phyloP scores from a whole-genome alignment of 176 grass and related monocot genomes.

The Microstegium vimineum region DNA sequence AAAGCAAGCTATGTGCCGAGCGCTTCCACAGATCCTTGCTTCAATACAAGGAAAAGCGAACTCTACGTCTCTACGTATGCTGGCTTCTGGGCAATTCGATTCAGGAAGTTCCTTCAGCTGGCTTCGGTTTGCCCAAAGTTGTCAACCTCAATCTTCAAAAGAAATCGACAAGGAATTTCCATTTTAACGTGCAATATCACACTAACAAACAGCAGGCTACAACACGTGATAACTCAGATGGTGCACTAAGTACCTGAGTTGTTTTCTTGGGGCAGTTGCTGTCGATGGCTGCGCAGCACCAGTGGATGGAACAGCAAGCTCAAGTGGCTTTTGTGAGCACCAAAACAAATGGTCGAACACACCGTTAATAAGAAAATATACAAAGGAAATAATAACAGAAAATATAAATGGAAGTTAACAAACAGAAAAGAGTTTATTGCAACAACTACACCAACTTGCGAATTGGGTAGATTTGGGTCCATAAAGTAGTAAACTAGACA shows the following conservation, averaged over 20 bases:
- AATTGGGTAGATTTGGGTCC: not conserved
- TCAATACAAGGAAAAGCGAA: not conserved
- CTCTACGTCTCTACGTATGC: not conserved
- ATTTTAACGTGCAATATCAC: not conserved
- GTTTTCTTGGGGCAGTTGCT: constrained; percentile 53
- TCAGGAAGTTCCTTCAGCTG: constrained; percentile 29
- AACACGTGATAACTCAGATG: not conserved
- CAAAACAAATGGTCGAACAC: constrained; percentile 10
- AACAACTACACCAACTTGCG: not conserved
- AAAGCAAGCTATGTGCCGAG: not conserved
- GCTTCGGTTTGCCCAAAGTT: constrained; percentile 52
- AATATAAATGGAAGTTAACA: not conserved
- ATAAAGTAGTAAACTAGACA: not conserved
- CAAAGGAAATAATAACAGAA: not conserved
- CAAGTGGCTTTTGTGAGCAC: constrained; percentile 42
- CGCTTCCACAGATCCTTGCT: not conserved
- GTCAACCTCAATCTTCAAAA: constrained; percentile 74
- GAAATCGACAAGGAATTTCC: not conserved
- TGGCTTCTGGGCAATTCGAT: not conserved
- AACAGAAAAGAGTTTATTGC: not conserved
- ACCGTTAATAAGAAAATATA: constrained; percentile 15
- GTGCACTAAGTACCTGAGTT: constrained; percentile 49
- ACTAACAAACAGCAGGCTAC: not conserved
- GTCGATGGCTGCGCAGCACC: constrained; percentile 11
- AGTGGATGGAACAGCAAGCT: constrained; percentile 50